phyloP scores from a whole-genome alignment of 306 rosid genomes.

The Canavalia gladiata region DNA sequence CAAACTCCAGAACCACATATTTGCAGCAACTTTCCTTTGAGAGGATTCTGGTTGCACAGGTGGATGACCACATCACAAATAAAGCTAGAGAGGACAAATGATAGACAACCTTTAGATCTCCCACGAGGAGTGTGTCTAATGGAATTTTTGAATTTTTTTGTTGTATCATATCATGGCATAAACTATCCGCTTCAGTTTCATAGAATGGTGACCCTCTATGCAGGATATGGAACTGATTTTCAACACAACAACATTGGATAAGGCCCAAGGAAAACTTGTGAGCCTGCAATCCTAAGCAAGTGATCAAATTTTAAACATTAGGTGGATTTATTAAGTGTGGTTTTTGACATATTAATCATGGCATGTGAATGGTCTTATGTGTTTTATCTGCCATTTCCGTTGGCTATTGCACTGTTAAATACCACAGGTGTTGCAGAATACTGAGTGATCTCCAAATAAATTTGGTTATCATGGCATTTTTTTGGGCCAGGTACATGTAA shows the following conservation, averaged over 20 bases:
- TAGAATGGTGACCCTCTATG: conserved; percentile 2
- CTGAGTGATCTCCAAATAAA: conserved; percentile 1
- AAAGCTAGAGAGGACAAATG: conserved; percentile 61
- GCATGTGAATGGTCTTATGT: neutral
- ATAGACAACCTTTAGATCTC: conserved; percentile 67
- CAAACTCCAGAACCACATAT: conserved; percentile 36
- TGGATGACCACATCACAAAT: conserved; percentile 69
- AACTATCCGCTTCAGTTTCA: neutral
- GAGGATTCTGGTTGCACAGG: conserved; percentile 77
- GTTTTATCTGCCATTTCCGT: neutral
- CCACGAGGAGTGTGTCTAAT: conserved; percentile 57
- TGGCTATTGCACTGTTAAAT: neutral
- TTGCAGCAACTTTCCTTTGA: conserved; percentile 65
- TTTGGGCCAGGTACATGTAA: neutral
- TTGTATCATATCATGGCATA: neutral
- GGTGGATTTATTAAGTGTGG: neutral
- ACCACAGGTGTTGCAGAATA: conserved; percentile 1
- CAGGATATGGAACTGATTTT: conserved; percentile 45
- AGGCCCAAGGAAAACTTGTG: conserved; percentile 70
- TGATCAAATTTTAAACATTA: conserved; percentile 59
- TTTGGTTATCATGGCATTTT: neutral
- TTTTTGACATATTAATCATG: neutral
- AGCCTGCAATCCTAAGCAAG: conserved; percentile 67
- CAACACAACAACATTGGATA: conserved; percentile 52
- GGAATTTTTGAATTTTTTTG: neutral